Evolutionary conservation across 2,329 filamentous ascomycete genomes (phyloP).

Genomic region (Didymella arachidicola): DNA sequence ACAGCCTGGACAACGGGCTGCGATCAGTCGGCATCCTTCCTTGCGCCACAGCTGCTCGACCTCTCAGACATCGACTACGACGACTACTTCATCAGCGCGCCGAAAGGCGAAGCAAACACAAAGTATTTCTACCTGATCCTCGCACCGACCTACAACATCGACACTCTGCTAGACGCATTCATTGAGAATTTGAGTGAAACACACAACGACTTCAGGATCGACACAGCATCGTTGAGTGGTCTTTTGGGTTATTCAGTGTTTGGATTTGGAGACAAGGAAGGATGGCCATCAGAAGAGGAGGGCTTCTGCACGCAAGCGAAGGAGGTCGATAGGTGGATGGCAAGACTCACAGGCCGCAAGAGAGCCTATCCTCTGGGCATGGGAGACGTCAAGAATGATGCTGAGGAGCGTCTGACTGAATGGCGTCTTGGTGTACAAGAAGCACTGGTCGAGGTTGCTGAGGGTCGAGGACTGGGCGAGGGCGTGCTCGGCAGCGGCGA

Average conservation of each 20-base stretch:
- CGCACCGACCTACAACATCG: slow-evolving; percentile 92
- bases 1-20: slow-evolving; percentile 51
- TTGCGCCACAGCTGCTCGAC: slow-evolving; percentile 73
- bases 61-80: slow-evolving; percentile 89
- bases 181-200: slow-evolving; percentile 88
- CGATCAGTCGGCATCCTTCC: slow-evolving; percentile 50
- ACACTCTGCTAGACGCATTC: slow-evolving; percentile 87
- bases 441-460: slow-evolving; percentile 67
- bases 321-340: slow-evolving; percentile 94
- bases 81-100: slow-evolving; percentile 84
- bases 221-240: slow-evolving; percentile 79
- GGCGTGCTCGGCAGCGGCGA: slow-evolving; percentile 82
- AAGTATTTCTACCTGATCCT: slow-evolving; percentile 84
- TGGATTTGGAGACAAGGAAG: slow-evolving; percentile 88
- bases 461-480: slow-evolving; percentile 65
- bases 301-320: slow-evolving; percentile 94
- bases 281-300: slow-evolving; percentile 88
- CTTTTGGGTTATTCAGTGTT: slow-evolving; percentile 91
- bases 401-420: slow-evolving; percentile 71
- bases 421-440: slow-evolving; percentile 80
- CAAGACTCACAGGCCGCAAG: slow-evolving; percentile 86
- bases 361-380: slow-evolving; percentile 88
- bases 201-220: slow-evolving; percentile 95
- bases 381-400: slow-evolving; percentile 83
- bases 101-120: slow-evolving; percentile 64